Evolutionary conservation across 1,284 basidiomycete species (phyloP).

Genomic region (Boletellus deceptivus): DNA sequence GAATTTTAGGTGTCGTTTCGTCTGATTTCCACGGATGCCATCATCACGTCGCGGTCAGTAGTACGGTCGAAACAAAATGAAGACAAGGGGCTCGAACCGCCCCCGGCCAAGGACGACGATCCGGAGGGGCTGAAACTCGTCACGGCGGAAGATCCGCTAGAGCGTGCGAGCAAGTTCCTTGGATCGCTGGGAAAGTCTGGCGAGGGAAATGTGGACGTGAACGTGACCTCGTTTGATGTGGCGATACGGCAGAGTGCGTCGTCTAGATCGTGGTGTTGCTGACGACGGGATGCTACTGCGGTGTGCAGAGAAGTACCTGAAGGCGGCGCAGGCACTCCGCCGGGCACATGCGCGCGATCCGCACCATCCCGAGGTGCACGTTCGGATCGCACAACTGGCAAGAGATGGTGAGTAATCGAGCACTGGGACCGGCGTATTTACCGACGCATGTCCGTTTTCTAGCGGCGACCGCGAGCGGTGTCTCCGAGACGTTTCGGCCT

Average conservation of each 20-base stretch:
- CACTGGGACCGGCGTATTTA: neutral
- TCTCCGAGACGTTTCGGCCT: slow-evolving; percentile 41
- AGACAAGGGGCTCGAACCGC: slow-evolving; percentile 74
- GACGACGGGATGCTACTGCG: neutral
- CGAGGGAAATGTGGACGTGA: slow-evolving; percentile 61
- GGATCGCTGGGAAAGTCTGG: slow-evolving; percentile 62
- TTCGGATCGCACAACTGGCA: slow-evolving; percentile 68
- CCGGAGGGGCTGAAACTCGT: slow-evolving; percentile 77
- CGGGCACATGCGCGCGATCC: slow-evolving; percentile 56
- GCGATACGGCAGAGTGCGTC: slow-evolving; percentile 63
- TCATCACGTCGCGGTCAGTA: slow-evolving; percentile 18
- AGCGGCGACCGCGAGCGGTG: slow-evolving; percentile 45
- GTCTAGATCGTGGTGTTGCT: slow-evolving; percentile 10
- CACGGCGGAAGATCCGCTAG: slow-evolving; percentile 65
- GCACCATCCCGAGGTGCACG: slow-evolving; percentile 67
- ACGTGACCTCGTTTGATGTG: slow-evolving; percentile 80
- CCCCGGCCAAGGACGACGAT: slow-evolving; percentile 73
- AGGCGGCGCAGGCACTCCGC: slow-evolving; percentile 72
- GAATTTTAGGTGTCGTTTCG: slow-evolving; percentile 34
- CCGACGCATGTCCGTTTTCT: neutral
- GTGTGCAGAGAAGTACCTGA: slow-evolving; percentile 71
- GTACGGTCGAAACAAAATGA: slow-evolving; percentile 46
- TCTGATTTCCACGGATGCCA: slow-evolving; percentile 10
- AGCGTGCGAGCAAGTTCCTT: slow-evolving; percentile 74
- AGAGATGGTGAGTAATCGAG: slow-evolving; percentile 43